Percentiles rank a stretch among this genome's conserved stretches.
These are phyloP conservation scores for Apocynum venetum DNA, from an alignment of 257 asterid species.

Conservation along the genomic window DNA sequence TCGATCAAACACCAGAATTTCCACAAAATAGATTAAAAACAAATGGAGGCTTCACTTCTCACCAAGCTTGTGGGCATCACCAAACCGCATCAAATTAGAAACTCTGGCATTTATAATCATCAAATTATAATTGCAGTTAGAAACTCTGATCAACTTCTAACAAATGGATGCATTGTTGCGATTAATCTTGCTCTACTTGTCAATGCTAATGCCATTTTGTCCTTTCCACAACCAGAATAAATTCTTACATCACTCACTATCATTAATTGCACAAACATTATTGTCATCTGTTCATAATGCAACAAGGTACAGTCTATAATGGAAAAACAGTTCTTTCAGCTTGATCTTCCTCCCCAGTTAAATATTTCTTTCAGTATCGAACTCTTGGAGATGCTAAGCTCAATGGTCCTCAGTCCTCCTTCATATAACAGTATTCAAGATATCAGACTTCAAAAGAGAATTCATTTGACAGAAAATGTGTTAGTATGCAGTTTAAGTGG, in stretches of 20 bases:
- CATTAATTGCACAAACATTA: background rate
- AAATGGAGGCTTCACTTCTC: too few species aligned
- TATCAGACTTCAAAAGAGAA: constrained; percentile 20
- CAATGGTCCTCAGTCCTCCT: constrained; percentile 24
- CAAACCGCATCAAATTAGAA: too few species aligned
- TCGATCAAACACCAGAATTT: too few species aligned
- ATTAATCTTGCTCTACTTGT: background rate
- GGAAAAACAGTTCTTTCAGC: constrained; percentile 7
- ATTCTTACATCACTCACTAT: background rate
- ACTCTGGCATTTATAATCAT: too few species aligned
- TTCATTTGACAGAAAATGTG: background rate
- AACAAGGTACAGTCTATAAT: constrained; percentile 3
- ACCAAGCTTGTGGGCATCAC: too few species aligned
- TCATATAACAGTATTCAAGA: constrained; percentile 12
- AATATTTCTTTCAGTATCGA: constrained; percentile 22
- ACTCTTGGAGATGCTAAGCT: constrained; percentile 35
- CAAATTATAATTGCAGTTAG: too few species aligned
- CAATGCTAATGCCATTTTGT: background rate
- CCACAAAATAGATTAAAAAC: too few species aligned
- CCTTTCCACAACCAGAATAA: background rate
- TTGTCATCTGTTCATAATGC: background rate
- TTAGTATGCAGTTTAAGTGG: constrained; percentile 12
- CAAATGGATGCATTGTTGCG: too few species aligned
- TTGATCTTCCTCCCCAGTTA: constrained; percentile 26
- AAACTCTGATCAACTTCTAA: too few species aligned